These are phyloP conservation scores for Claviceps digitariae DNA, from an alignment of 2,329 filamentous ascomycete genomes.

Conservation along the genomic window DNA sequence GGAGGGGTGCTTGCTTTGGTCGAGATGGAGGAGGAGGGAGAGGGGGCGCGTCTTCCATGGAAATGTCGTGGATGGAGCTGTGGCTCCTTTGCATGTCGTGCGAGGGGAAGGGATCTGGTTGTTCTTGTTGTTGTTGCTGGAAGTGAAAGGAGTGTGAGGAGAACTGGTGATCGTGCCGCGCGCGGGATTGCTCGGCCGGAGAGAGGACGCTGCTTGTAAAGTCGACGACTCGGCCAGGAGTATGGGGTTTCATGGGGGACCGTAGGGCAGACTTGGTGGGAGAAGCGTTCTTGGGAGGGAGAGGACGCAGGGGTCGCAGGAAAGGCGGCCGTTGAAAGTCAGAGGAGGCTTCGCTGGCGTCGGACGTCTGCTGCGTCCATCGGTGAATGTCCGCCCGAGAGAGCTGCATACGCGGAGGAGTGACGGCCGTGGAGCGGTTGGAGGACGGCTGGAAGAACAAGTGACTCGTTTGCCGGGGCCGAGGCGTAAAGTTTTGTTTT, in stretches of 20 bases:
- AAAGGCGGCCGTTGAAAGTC: constrained; percentile 19
- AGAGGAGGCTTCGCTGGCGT: constrained; percentile 23
- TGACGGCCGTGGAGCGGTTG: constrained; percentile 14
- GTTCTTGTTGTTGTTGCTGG: neutral
- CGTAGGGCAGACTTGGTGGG: constrained; percentile 44
- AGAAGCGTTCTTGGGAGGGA: constrained; percentile 37
- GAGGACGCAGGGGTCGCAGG: constrained; percentile 35
- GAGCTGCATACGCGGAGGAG: constrained; percentile 28
- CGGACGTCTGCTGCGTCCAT: constrained; percentile 28
- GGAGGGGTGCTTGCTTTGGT: neutral
- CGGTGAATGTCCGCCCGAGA: constrained; percentile 26
- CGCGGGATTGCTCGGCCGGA: constrained; percentile 26
- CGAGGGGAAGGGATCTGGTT: neutral
- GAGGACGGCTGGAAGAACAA: constrained; percentile 26
- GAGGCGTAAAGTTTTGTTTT: constrained; percentile 36
- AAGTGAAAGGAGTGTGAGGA: constrained; percentile 12
- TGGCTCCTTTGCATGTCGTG: constrained; percentile 20
- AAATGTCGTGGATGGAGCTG: constrained; percentile 12
- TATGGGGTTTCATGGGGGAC: constrained; percentile 43
- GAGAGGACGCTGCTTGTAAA: constrained; percentile 39
- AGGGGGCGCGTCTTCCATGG: constrained; percentile 16
- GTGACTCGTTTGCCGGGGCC: constrained; percentile 19
- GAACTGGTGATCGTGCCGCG: constrained; percentile 17
- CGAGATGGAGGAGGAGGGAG: too few relatives aligned
- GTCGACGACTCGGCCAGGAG: constrained; percentile 43